phyloP scores from a whole-genome alignment of 2,329 filamentous ascomycete species.

The Ampelomyces quisqualis region DNA sequence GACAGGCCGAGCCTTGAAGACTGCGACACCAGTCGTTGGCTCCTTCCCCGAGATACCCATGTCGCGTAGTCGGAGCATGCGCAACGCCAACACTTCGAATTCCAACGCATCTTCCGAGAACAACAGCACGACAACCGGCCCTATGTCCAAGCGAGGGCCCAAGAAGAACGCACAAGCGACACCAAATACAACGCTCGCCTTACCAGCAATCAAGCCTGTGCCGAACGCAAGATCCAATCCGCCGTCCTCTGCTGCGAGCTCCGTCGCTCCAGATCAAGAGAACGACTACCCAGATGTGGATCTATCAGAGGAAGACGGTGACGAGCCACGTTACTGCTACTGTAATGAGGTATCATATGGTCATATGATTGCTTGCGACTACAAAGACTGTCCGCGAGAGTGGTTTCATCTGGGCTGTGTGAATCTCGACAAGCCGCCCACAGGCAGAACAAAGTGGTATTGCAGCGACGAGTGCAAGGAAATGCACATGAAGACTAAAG shows the following conservation, averaged over 20 bases:
- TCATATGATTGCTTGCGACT: conserved; percentile 69
- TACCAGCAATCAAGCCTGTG: conserved; percentile 29
- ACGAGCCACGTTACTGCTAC: conserved; percentile 64
- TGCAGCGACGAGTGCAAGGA: conserved; percentile 45
- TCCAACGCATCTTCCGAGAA: conserved; percentile 45
- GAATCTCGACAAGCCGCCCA: conserved; percentile 60
- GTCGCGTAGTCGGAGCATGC: conserved; percentile 47
- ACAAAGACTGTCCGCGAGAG: conserved; percentile 63
- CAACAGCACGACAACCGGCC: conserved; percentile 38
- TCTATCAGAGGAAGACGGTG: conserved; percentile 43
- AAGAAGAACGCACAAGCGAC: conserved; percentile 37
- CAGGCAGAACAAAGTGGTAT: conserved; percentile 44
- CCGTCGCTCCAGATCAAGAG: conserved; percentile 36
- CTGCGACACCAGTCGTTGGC: conserved; percentile 50
- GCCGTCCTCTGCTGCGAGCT: conserved; percentile 37
- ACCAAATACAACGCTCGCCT: conserved; percentile 25
- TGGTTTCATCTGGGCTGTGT: conserved; percentile 70
- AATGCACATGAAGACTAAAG: conserved; percentile 29
- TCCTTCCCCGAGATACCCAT: conserved; percentile 47
- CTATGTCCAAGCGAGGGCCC: conserved; percentile 39
- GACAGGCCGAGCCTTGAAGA: conserved; percentile 49
- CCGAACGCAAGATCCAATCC: conserved; percentile 31
- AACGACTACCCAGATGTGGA: conserved; percentile 39
- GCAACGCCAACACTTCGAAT: conserved; percentile 41
- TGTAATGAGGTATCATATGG: conserved; percentile 66